Evolutionary conservation across 129 eudicot genomes (phyloP), one percentile per base, ranked within the genome.

Genomic region (Chrysanthemum makinoi): DNA sequence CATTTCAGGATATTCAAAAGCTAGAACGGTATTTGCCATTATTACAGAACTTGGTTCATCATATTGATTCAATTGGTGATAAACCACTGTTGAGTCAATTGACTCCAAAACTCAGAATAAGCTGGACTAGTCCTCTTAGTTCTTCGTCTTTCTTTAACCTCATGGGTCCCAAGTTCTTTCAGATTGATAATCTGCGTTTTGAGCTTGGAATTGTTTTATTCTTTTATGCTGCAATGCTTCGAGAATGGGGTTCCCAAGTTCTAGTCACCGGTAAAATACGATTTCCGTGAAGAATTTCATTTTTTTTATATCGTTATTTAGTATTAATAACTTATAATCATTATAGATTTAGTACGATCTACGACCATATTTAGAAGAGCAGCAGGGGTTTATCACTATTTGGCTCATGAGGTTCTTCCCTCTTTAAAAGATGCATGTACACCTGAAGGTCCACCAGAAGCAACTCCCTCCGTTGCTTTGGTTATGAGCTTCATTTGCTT

Each of bases 41-140:
- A 10, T 72, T 88, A 75, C 93, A 80, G 68, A 86, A 88, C 83
- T 82, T 91, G 47, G 53, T 88, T 79, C 80, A 65, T 48, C 84
- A 86, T 67, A 79, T 84, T 77, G 85, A 68, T 22, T 17, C 59
- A 53, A 68, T 72, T 16, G 58, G 72, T 50, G 75, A 66, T n/a
- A 68, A 75, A 15, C 75, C 60, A 9, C 50, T 47, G 20, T 67
- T 84, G 66, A 48, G 35, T 70, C 49, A 56, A n/a, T 86, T 85
- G 96, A 82, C 83, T 72, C 82, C 90, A 26, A 74, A 75, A 75
- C 87, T 88, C 20, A 88, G 83, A 75, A 78, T 91, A 64, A 80
- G 85, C 57, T 91, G 97, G 97, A 88, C 80, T 50, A 88, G 96
- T 70, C 78, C 83, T 73, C 93, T 91, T 71, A 80, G 54, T 60